Conservation (phyloP, 139 green algal species). For the Chlorella vulgaris region DNA sequence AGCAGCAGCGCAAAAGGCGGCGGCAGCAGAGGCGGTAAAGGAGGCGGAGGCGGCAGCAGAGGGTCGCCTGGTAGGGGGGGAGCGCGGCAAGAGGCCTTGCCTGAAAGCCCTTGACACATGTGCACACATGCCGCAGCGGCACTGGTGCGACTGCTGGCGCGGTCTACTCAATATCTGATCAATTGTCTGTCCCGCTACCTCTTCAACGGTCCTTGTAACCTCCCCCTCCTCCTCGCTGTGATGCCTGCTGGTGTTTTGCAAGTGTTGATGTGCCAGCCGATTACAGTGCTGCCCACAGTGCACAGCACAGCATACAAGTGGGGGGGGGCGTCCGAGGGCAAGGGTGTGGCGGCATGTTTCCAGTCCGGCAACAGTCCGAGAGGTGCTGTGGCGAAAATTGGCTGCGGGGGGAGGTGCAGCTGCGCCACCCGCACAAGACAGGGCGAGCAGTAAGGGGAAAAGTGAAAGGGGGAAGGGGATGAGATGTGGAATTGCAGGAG, state of each 20-base stretch:
- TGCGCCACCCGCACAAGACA: not conserved
- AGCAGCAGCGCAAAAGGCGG: not conserved
- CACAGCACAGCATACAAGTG: not conserved
- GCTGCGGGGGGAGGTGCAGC: not conserved
- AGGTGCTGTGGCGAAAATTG: slow-evolving; percentile 23
- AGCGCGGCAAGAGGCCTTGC: no score
- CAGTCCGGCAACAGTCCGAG: no score
- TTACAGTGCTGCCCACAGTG: not conserved
- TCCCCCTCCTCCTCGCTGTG: no score
- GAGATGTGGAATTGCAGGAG: not conserved
- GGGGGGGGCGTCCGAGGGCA: not conserved
- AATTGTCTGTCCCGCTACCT: no score
- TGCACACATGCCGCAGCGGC: not conserved
- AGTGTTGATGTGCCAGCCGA: not conserved
- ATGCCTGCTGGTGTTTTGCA: no score
- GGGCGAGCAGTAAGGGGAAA: not conserved
- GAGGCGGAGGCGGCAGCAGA: not conserved
- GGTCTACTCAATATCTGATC: no score
- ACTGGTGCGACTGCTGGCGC: no score
- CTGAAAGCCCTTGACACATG: not conserved
- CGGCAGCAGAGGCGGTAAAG: not conserved
- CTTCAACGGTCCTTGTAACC: no score
- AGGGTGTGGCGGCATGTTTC: not conserved
- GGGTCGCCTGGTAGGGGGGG: no score
- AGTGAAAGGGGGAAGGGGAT: not conserved